Percentiles rank a stretch among this genome's conserved stretches.
phyloP scores from a whole-genome alignment of 2,329 filamentous ascomycete genomes.

The Exophiala lecanii-corni region DNA sequence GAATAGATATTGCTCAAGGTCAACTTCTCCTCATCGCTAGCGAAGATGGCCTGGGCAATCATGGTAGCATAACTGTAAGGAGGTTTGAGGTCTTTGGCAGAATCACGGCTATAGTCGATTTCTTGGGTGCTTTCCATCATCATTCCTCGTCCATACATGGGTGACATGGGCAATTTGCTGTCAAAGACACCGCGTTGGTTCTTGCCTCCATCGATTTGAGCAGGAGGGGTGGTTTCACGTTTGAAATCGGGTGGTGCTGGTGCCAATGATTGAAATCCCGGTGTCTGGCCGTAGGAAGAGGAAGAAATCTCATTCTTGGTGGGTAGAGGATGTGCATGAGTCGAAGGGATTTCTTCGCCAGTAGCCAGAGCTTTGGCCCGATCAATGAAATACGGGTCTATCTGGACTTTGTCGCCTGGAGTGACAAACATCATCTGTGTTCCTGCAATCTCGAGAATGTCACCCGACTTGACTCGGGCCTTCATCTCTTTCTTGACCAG shows the following conservation, averaged over 20 bases:
- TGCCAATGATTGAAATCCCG: constrained; percentile 31
- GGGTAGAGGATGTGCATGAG: constrained; percentile 37
- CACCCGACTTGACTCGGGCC: constrained; percentile 70
- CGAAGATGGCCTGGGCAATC: constrained; percentile 93
- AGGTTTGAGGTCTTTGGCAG: constrained; percentile 86
- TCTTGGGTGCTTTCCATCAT: constrained; percentile 52
- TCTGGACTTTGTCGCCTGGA: constrained; percentile 67
- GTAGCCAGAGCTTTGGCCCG: constrained; percentile 52
- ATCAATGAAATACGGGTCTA: constrained; percentile 65
- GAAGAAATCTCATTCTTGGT: constrained; percentile 9
- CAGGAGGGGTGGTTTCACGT: constrained; percentile 33
- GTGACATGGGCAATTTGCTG: constrained; percentile 42
- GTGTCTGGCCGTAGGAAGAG: not conserved
- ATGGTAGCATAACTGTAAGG: constrained; percentile 95
- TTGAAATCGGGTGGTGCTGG: constrained; percentile 42
- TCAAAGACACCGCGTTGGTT: constrained; percentile 27
- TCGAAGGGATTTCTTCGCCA: constrained; percentile 37
- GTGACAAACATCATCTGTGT: constrained; percentile 99
- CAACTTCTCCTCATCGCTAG: constrained; percentile 78
- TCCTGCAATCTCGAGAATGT: constrained; percentile 85
- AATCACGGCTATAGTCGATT: constrained; percentile 64
- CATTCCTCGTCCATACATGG: constrained; percentile 46
- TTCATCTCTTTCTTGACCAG: constrained; percentile 63
- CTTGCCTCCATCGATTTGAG: constrained; percentile 26
- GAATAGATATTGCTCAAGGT: constrained; percentile 90